Evolutionary conservation across 169 alveolate genomes (phyloP).

Genomic region (Plasmodium adleri): DNA sequence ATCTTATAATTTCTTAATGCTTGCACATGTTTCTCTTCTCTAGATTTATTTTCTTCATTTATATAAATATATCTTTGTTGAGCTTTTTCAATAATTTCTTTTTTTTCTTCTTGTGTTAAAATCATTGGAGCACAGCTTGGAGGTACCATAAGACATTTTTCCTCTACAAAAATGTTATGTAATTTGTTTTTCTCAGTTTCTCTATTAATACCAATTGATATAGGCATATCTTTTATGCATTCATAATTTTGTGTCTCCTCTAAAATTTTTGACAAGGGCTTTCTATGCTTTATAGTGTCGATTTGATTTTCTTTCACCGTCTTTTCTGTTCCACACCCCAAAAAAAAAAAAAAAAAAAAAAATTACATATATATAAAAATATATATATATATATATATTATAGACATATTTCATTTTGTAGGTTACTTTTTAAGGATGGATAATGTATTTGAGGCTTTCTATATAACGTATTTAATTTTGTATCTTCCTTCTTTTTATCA

Average conservation of each 20-base stretch:
- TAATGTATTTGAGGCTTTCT: conserved; percentile 35
- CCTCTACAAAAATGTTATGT: conserved; percentile 16
- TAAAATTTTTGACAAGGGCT: conserved; percentile 60
- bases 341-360: neutral
- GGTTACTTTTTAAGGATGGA: conserved; percentile 24
- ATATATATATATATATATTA: neutral
- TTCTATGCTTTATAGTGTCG: conserved; percentile 54
- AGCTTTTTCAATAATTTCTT: conserved; percentile 41
- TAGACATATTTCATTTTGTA: neutral
- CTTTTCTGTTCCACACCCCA: conserved; percentile 9
- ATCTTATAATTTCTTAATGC: conserved; percentile 18
- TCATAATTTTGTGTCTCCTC: conserved; percentile 72
- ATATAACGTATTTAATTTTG: neutral
- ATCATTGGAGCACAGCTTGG: conserved; percentile 57
- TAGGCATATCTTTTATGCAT: conserved; percentile 40
- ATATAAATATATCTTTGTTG: neutral
- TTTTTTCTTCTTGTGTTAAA: conserved; percentile 71
- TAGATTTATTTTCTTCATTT: conserved; percentile 1
- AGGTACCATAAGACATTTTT: conserved; percentile 59
- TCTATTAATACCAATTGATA: conserved; percentile 27
- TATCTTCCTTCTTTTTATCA: neutral
- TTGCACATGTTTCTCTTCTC: conserved; percentile 43
- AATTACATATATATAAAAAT: neutral
- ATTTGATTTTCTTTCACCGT: conserved; percentile 24
- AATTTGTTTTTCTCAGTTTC: conserved; percentile 40